Base-by-base conservation (phyloP, 2,329 filamentous ascomycete species). In the Botrytis aclada region DNA sequence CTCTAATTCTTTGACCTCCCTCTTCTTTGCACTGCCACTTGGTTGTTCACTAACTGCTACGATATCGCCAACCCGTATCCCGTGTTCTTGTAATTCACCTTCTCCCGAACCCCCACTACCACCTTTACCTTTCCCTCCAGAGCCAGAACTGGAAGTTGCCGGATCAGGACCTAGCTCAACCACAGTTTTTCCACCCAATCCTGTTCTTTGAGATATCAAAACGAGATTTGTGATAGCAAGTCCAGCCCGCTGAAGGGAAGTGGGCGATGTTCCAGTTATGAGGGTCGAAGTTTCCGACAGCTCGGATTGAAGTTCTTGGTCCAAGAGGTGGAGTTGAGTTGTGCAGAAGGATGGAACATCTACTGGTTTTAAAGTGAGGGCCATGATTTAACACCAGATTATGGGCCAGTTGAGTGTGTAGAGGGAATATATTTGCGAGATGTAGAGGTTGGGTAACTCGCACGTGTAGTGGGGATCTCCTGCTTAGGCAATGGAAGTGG, bases 171-270 rank as follows among this genome's bases (percentile, higher is more conserved):
- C 84, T 9, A 99, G 89, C 81, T 98, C 95, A 5, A 98, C 84
- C 2, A 99, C 92, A 0, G 93, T 94, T 76, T 94, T 93, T n/a
- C 96, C 96, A 25, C 95, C 96, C 54, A 98, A 86, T 0, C 96
- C 96, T 0, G 96, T 99, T 43, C 95, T 91, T 80, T 93, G 92
- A 29, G 92, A 91, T 18, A 87, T 85, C 47, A 97, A 84, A 45
- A 88, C 84, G 14, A 98, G 88, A 82, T 95, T 95, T 25, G 90
- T 89, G 78, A 96, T 85, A 45, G 93, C 93, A 58, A 94, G 86
- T n/a, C 93, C 93, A 9, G 92, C 92, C 73, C 92, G 89, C 80
- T 93, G 88, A 20, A 97, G 88, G 1, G 88, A 85, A 0, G 87
- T 84, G 7, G 93, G 93, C 65, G 90, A 89, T 81, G 92, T 88